These are phyloP conservation scores for Colletotrichum destructivum DNA, from an alignment of 2,329 filamentous ascomycete genomes.

Conservation along the genomic window DNA sequence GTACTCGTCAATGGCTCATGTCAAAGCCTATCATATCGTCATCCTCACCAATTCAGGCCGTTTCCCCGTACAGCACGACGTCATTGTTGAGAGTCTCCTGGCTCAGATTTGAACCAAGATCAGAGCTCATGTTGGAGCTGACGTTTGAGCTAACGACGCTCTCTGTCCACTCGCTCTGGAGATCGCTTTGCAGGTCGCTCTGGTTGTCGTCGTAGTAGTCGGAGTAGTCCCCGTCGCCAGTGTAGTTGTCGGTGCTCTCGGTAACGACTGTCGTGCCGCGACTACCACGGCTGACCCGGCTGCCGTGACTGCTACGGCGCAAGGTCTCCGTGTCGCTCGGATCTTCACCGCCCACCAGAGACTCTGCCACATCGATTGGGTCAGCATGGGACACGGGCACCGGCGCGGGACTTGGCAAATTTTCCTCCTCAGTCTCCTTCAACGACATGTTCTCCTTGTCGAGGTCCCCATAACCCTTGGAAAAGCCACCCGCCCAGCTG, in stretches of 20 bases:
- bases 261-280: slow-evolving; percentile 65
- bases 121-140: slow-evolving; percentile 25
- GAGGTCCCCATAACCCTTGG: slow-evolving; percentile 67
- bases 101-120: slow-evolving; percentile 27
- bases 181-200: slow-evolving; percentile 40
- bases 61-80: slow-evolving; percentile 54
- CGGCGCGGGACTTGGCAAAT: slow-evolving; percentile 28
- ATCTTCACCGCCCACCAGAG: slow-evolving; percentile 49
- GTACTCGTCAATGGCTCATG: slow-evolving; percentile 1
- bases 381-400: slow-evolving; percentile 21
- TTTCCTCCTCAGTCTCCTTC: slow-evolving; percentile 75
- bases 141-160: slow-evolving; percentile 51
- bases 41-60: slow-evolving; percentile 16
- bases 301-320: slow-evolving; percentile 62
- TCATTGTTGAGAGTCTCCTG: slow-evolving; percentile 44
- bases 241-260: slow-evolving; percentile 55
- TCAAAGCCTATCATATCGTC: background rate
- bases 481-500: slow-evolving; percentile 74
- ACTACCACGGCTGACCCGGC: slow-evolving; percentile 48
- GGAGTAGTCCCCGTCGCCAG: slow-evolving; percentile 55
- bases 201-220: slow-evolving; percentile 53
- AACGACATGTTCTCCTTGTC: slow-evolving; percentile 76
- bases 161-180: slow-evolving; percentile 65
- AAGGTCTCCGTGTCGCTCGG: slow-evolving; percentile 68
- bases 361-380: slow-evolving; percentile 36